Percentiles rank a stretch among this genome's conserved stretches.
phyloP scores from a whole-genome alignment of 1,284 basidiomycete genomes.

The Rugosomyces carneus region DNA sequence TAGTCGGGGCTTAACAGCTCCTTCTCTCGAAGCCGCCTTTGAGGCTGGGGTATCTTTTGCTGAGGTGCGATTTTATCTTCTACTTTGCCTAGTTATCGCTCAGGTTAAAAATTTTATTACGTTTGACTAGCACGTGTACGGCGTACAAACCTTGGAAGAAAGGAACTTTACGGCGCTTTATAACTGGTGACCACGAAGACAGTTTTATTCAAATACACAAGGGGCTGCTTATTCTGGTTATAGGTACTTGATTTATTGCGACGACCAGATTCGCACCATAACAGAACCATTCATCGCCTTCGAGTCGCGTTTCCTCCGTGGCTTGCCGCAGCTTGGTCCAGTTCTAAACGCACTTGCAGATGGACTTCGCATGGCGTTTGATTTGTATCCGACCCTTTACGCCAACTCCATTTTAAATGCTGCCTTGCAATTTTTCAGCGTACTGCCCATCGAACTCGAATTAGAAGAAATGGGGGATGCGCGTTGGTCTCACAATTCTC shows the following conservation, averaged over 20 bases:
- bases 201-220: neutral
- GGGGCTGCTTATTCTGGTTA: too few relatives aligned
- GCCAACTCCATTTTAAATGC: constrained; percentile 10
- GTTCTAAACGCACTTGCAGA: constrained; percentile 8
- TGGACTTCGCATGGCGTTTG: constrained; percentile 3
- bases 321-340: constrained; percentile 11
- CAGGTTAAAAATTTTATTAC: too few relatives aligned
- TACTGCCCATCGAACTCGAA: constrained; percentile 4
- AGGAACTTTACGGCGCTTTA: constrained; percentile 5
- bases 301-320: constrained; percentile 7
- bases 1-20: too few relatives aligned
- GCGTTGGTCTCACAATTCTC: too few relatives aligned
- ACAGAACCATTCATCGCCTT: constrained; percentile 2
- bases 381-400: constrained; percentile 4
- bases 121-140: too few relatives aligned
- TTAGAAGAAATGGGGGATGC: neutral
- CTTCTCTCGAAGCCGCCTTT: too few relatives aligned
- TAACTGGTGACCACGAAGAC: constrained; percentile 6
- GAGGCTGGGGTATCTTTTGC: too few relatives aligned
- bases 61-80: too few relatives aligned
- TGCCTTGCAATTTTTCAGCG: constrained; percentile 11
- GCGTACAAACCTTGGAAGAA: too few relatives aligned
- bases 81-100: too few relatives aligned
- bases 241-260: constrained; percentile 11
- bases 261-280: constrained; percentile 4